phyloP scores from a whole-genome alignment of 208 protist species.

The Acanthamoeba polyphaga region DNA sequence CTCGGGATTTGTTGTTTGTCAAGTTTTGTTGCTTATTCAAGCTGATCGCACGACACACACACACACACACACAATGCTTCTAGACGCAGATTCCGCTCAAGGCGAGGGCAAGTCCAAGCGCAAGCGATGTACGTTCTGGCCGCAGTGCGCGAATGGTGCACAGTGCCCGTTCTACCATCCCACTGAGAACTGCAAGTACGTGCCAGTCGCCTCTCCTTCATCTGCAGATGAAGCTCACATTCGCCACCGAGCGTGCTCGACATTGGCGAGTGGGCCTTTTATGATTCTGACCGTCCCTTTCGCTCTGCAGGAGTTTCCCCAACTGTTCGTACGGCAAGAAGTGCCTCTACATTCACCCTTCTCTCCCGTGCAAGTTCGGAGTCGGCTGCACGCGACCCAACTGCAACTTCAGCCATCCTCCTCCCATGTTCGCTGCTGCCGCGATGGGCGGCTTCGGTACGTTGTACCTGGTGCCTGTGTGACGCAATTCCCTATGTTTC shows the following conservation, averaged over 20 bases:
- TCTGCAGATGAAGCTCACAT: too few relatives aligned
- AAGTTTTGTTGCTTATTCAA: too few relatives aligned
- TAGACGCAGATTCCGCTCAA: not conserved
- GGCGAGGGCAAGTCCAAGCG: not conserved
- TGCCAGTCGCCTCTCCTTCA: not conserved
- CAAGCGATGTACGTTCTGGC: constrained; percentile 55
- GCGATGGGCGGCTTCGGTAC: constrained; percentile 23
- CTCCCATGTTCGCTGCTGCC: constrained; percentile 16
- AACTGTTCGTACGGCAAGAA: constrained; percentile 45
- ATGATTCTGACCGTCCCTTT: not conserved
- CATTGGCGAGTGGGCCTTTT: not conserved
- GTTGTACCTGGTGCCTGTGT: not conserved
- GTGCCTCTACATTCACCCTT: constrained; percentile 55
- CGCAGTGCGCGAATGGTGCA: constrained; percentile 19
- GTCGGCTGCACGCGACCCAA: constrained; percentile 25
- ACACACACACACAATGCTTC: not conserved
- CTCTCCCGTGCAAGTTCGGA: constrained; percentile 38
- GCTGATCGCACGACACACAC: too few relatives aligned
- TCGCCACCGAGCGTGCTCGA: too few relatives aligned
- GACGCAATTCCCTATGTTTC: too few relatives aligned
- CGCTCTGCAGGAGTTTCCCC: not conserved
- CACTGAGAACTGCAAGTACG: constrained; percentile 58
- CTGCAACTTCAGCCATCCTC: constrained; percentile 39
- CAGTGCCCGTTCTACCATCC: constrained; percentile 49
- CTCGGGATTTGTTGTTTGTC: too few relatives aligned